Evolutionary conservation across 768 basidiomycete species (phyloP).

Genomic region (Strobilomyces echinocephalus): DNA sequence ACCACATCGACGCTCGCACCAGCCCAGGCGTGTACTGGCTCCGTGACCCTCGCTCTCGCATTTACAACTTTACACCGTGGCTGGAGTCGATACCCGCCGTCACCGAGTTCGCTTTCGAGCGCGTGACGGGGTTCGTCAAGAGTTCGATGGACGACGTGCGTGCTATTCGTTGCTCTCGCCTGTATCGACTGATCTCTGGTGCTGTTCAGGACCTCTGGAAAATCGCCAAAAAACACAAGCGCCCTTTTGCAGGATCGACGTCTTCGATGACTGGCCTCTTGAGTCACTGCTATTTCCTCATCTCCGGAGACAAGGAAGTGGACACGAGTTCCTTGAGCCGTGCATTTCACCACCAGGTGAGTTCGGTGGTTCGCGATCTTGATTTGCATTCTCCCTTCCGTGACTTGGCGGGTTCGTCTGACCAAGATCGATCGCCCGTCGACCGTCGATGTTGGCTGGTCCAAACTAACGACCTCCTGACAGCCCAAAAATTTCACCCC

Average conservation of each 20-base stretch:
- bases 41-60: slow-evolving; percentile 76
- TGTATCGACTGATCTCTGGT: not conserved
- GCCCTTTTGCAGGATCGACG: slow-evolving; percentile 78
- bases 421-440: not conserved
- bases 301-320: slow-evolving; percentile 67
- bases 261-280: slow-evolving; percentile 84
- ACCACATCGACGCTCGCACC: not conserved
- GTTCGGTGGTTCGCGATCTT: slow-evolving; percentile 17
- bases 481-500: slow-evolving; percentile 66
- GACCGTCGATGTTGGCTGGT: not conserved
- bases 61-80: slow-evolving; percentile 78
- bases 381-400: too few species aligned
- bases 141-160: slow-evolving; percentile 74
- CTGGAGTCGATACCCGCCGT: slow-evolving; percentile 72
- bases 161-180: not conserved
- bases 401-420: not conserved
- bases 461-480: slow-evolving; percentile 2
- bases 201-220: slow-evolving; percentile 53
- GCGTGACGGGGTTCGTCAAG: slow-evolving; percentile 65
- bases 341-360: slow-evolving; percentile 56
- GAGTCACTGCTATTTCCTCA: slow-evolving; percentile 81
- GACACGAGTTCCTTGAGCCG: slow-evolving; percentile 58
- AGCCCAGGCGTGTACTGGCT: slow-evolving; percentile 90
- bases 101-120: slow-evolving; percentile 80
- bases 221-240: slow-evolving; percentile 55